Conservation (phyloP, 371 early-diverging fungal species). For the Mucor velutinosus region DNA sequence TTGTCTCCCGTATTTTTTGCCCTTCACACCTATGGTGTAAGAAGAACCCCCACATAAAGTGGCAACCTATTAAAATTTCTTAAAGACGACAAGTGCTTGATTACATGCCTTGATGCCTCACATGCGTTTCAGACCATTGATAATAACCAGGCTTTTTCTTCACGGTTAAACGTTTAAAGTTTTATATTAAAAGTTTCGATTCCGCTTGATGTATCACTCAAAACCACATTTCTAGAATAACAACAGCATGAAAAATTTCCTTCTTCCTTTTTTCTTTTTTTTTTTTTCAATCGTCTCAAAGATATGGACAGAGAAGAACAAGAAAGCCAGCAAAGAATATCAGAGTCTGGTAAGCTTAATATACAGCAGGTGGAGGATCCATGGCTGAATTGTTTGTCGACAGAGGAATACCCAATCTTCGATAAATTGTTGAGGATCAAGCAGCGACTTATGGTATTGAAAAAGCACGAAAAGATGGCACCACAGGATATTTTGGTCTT, state of each 20-base stretch:
- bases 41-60: too few species aligned
- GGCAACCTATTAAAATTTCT: too few species aligned
- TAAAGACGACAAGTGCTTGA: too few species aligned
- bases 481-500: background rate
- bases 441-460: conserved; percentile 3
- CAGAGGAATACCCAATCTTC: conserved; percentile 10
- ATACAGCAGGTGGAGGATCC: too few species aligned
- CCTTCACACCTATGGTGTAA: too few species aligned
- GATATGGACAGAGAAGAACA: background rate
- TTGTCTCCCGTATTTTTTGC: too few species aligned
- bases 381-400: background rate
- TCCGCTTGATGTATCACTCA: background rate
- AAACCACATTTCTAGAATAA: background rate
- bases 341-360: conserved; percentile 6
- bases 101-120: too few species aligned
- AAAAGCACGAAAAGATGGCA: background rate
- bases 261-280: background rate
- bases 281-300: background rate
- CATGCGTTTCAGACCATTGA: too few species aligned
- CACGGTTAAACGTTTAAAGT: too few species aligned
- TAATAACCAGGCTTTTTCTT: too few species aligned
- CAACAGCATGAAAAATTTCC: background rate
- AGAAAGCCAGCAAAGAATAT: conserved; percentile 5
- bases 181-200: too few species aligned
- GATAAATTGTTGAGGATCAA: conserved; percentile 5